Conservation (phyloP, 1,284 basidiomycete genomes). For the Moniliella sp. region DNA sequence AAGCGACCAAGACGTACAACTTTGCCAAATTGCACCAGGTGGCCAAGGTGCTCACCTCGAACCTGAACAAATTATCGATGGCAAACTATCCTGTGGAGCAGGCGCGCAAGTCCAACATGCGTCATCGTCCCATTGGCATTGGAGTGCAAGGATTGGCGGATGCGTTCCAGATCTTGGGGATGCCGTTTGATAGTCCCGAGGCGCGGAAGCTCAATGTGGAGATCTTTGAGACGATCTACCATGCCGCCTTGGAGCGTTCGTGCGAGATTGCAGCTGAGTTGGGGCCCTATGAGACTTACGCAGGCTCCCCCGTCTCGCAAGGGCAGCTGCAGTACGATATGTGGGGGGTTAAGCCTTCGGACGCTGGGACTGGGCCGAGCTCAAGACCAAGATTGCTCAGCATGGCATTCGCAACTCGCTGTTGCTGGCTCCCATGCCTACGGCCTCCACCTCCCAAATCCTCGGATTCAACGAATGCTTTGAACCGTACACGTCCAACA, state of each 20-base stretch:
- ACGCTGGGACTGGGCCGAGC: conserved; percentile 76
- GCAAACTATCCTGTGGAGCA: conserved; percentile 71
- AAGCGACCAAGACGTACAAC: conserved; percentile 41
- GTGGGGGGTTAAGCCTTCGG: conserved; percentile 77
- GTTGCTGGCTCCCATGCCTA: conserved; percentile 91
- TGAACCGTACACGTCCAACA: conserved; percentile 88
- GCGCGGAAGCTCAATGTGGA: conserved; percentile 75
- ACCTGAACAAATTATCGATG: conserved; percentile 85
- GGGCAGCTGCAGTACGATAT: conserved; percentile 84
- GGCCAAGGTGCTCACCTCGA: conserved; percentile 46
- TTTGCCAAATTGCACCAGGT: conserved; percentile 89
- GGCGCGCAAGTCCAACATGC: conserved; percentile 78
- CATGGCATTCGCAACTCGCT: conserved; percentile 80
- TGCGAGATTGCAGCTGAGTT: conserved; percentile 61
- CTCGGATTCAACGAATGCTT: conserved; percentile 97
- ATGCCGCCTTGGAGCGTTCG: conserved; percentile 76
- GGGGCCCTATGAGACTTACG: conserved; percentile 75
- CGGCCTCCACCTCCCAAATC: conserved; percentile 93
- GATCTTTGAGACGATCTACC: conserved; percentile 98
- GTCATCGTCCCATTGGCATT: conserved; percentile 88
- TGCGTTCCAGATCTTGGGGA: conserved; percentile 84
- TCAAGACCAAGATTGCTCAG: conserved; percentile 71
- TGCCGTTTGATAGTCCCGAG: conserved; percentile 78
- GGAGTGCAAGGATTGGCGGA: conserved; percentile 97
- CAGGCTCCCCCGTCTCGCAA: conserved; percentile 66